Base-by-base conservation (phyloP, 176 grass and related monocot genomes). In the Themeda triandra region DNA sequence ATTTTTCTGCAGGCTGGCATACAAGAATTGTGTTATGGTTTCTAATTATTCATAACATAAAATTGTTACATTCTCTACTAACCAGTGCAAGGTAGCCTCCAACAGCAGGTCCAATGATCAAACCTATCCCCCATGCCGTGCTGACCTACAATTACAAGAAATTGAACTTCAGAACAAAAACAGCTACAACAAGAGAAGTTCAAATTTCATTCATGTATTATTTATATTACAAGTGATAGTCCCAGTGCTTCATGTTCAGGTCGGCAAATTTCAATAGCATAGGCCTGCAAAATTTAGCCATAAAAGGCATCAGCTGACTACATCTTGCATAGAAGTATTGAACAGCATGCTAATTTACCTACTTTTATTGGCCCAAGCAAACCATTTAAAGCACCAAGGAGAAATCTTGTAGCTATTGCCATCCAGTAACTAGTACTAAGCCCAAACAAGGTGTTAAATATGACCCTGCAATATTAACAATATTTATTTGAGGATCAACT, bases 391-490 rank as follows among this genome's bases (percentile, higher is more conserved):
- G 89, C 87, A 64, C 95, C 95, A 79, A 95, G 89, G 8, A 98
- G 83, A 71, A 95, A 95, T 69, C 95, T 77, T 74, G 95, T 92
- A 77, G 90, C 72, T 82, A 98, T 92, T 66, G 92, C 95, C 95
- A 98, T 98, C 95, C 89, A 91, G 42, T 95, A 98, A 73, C 13
- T 98, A 5, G 84, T 78, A 79, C 95, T 98, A 51, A 98, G 87
- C n/a, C 92, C 95, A 92, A 98, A 98, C 46, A 98, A 83, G 30
- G 91, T 75, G 81, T 98, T 98, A 64, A 98, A 95, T 28, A 98
- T 69, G 15, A 93, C 88, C 87, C 95, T 98, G 95, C 51, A 28
- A 53, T 19, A 21, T 19, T 48, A 48, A 48, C 45, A 17, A 48
- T 13, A 48, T 48, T 48, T 45, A 45, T 45, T 45, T 13, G 13